Evolutionary conservation across 192 early-diverging fungal species (phyloP).

Genomic region (Mortierella antarctica): DNA sequence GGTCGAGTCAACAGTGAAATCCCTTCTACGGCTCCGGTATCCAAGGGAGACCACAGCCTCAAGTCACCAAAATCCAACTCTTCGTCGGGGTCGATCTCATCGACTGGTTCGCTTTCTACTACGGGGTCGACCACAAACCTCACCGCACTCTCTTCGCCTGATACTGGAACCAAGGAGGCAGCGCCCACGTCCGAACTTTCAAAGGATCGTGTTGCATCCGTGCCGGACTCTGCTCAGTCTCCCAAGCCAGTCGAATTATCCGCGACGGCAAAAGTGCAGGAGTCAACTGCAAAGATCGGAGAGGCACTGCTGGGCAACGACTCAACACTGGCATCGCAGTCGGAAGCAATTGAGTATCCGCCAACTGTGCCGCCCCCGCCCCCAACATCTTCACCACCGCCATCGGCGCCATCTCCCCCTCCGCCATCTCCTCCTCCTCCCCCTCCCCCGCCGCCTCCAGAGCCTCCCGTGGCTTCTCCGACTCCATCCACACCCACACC

Average conservation of each 20-base stretch:
- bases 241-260: not conserved
- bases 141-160: not conserved
- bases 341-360: not conserved
- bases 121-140: not conserved
- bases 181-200: not conserved
- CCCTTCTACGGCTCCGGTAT: not conserved
- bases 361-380: not conserved
- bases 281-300: not conserved
- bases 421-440: not conserved
- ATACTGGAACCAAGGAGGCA: too few relatives aligned
- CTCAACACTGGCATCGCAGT: not conserved
- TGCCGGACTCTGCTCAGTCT: not conserved
- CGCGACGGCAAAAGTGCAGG: not conserved
- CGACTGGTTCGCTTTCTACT: constrained; percentile 13
- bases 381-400: not conserved
- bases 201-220: not conserved
- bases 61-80: not conserved
- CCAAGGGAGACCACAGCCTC: not conserved
- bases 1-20: too few relatives aligned
- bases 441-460: constrained; percentile 7
- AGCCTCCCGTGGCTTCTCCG: not conserved
- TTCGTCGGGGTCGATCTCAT: constrained; percentile 5
- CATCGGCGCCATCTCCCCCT: not conserved
- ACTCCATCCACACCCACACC: not conserved
- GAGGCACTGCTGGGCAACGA: not conserved